These are phyloP conservation scores for Podaxis sp. DNA, from an alignment of 768 basidiomycete genomes.

Conservation along the genomic window DNA sequence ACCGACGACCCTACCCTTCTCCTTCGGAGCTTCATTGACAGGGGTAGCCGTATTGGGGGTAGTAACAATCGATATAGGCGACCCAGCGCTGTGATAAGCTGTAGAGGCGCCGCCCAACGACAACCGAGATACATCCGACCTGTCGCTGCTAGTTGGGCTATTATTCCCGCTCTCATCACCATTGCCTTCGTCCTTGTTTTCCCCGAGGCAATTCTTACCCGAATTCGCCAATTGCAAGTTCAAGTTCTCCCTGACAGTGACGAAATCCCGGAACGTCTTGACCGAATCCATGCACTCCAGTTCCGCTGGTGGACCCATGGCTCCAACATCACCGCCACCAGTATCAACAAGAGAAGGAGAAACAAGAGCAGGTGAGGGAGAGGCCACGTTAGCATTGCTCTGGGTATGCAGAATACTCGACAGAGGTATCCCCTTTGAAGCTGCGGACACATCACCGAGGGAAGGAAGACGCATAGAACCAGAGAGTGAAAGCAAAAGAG, in stretches of 20 bases:
- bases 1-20: neutral
- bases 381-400: neutral
- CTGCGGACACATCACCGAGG: neutral
- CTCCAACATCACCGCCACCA: neutral
- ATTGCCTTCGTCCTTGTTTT: neutral
- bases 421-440: neutral
- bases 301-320: neutral
- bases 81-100: neutral
- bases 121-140: constrained; percentile 9
- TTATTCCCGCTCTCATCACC: neutral
- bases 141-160: constrained; percentile 14
- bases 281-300: constrained; percentile 7
- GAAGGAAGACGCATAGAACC: constrained; percentile 5
- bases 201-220: neutral
- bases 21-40: neutral
- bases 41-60: constrained; percentile 9
- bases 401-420: neutral
- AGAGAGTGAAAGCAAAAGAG: constrained; percentile 10
- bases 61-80: constrained; percentile 1
- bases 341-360: neutral
- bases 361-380: neutral
- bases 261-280: constrained; percentile 9
- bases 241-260: neutral
- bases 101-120: neutral
- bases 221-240: neutral